Evolutionary conservation across 257 asterid species (phyloP), one percentile per base, ranked within the genome.

Genomic region (Gentiana macrophylla): DNA sequence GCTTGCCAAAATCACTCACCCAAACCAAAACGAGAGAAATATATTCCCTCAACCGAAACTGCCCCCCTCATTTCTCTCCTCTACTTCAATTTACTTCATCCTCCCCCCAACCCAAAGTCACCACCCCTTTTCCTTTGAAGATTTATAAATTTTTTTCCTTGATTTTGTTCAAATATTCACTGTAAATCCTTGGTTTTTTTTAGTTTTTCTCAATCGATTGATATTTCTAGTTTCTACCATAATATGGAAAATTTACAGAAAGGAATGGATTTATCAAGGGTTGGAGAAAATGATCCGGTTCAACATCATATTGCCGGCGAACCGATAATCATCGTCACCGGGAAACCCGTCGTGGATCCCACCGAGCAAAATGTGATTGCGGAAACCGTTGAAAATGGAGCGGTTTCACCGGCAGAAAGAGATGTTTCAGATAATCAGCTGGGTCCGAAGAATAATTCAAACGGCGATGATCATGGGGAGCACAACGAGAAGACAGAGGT

Each of bases 381-480:
- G 45, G 13, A 4, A 50, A 45, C 13, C 37, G 15, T 8, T 6
- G 35, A 4, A 41, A 12, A 54, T 24, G 55, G 36, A 3, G 6
- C 8, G 5, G 34, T 12, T 2, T 32, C 44, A 2, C 3, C 3
- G 8, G 63, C 44, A 52, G 34, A 62, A 53, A 36, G 45, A 2
- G 44, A 45, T 43, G 15, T 35, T 53, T 34, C 57, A 3, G 13
- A 11, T 12, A 13, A 32, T 12, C 8, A 49, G 8, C 35, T 37
- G 43, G 6, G 5, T 9, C 53, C 12, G 35, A 52, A 58, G 36
- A 47, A 34, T 48, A n/a, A 5, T 0, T 37, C 47, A 7, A 24
- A 43, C 12, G 2, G 50, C 64, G 60, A 52, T 46, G 60, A 65
- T 65, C 64, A 52, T 45, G 70, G 50, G 9, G 70, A 24, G 33